Percentiles rank a stretch among this genome's conserved stretches.
phyloP scores from a whole-genome alignment of 768 basidiomycete species.

The Leucocoprinus leucothites region DNA sequence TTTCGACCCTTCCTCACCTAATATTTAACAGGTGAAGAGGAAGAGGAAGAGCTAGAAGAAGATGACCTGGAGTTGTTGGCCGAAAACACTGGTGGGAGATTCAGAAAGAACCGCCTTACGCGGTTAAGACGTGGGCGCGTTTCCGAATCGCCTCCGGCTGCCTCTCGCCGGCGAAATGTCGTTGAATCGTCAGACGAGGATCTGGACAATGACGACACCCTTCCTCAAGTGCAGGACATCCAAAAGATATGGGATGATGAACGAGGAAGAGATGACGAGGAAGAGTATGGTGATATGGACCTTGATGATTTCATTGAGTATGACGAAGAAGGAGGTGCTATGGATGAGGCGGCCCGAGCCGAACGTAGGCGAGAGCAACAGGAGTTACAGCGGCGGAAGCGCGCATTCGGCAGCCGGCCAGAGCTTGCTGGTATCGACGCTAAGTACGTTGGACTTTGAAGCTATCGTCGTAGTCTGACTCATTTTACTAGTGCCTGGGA shows the following conservation, averaged over 20 bases:
- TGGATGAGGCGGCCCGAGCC: constrained; percentile 76
- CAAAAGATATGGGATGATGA: constrained; percentile 87
- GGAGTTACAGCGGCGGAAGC: constrained; percentile 67
- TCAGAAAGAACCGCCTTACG: constrained; percentile 69
- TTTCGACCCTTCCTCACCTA: constrained; percentile 8
- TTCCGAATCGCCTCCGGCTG: constrained; percentile 64
- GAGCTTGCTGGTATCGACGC: constrained; percentile 81
- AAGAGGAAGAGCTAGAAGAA: constrained; percentile 79
- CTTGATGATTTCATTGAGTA: constrained; percentile 80
- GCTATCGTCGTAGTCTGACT: constrained; percentile 10
- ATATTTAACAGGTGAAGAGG: constrained; percentile 33
- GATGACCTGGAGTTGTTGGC: constrained; percentile 88
- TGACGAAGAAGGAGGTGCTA: constrained; percentile 73
- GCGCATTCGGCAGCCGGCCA: constrained; percentile 59
- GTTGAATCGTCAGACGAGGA: constrained; percentile 81
- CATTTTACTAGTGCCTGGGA: constrained; percentile 75
- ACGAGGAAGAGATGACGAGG: constrained; percentile 59
- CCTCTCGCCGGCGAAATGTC: constrained; percentile 53
- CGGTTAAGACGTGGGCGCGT: constrained; percentile 67
- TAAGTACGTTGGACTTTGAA: constrained; percentile 49
- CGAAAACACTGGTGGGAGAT: constrained; percentile 85
- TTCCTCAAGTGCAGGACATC: constrained; percentile 60
- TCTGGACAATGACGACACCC: constrained; percentile 51
- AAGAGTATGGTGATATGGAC: constrained; percentile 71
- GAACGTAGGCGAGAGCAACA: constrained; percentile 65